Evolutionary conservation across 306 rosid species (phyloP).

Genomic region (Corylus heterophylla): DNA sequence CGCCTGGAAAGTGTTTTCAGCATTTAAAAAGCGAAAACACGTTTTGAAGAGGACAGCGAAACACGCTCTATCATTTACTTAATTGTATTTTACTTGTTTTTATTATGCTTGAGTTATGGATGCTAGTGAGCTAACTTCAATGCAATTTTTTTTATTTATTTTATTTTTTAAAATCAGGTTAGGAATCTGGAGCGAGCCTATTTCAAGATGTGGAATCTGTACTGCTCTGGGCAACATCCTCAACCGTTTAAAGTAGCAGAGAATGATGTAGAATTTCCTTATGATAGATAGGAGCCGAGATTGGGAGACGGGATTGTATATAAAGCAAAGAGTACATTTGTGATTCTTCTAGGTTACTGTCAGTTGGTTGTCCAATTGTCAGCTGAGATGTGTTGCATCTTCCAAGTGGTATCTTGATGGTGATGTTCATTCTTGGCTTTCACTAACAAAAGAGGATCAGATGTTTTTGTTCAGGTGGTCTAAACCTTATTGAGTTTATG

Average conservation of each 20-base stretch:
- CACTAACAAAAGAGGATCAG: neutral
- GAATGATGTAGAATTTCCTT: constrained; percentile 53
- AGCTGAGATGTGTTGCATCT: constrained; percentile 1
- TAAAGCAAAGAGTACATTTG: constrained; percentile 13
- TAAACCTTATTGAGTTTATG: neutral
- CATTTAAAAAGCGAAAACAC: too few relatives aligned
- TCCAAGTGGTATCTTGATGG: neutral
- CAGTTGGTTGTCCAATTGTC: neutral
- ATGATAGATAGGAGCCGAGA: constrained; percentile 46
- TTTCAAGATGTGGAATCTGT: constrained; percentile 60
- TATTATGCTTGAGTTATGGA: neutral
- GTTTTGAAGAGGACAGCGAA: too few relatives aligned
- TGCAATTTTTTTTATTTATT: neutral
- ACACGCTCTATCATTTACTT: neutral
- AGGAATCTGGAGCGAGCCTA: constrained; percentile 55
- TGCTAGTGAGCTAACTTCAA: neutral
- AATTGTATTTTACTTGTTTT: neutral
- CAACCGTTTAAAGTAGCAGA: constrained; percentile 57
- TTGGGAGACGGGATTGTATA: constrained; percentile 54
- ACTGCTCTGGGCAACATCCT: constrained; percentile 55
- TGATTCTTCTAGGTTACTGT: neutral
- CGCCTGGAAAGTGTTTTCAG: too few relatives aligned
- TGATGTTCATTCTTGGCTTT: neutral
- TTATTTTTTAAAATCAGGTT: constrained; percentile 31
- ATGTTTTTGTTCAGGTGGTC: neutral